These are phyloP conservation scores for Hyphodiscus sp. DNA, from an alignment of 2,329 filamentous ascomycete species.

Conservation along the genomic window DNA sequence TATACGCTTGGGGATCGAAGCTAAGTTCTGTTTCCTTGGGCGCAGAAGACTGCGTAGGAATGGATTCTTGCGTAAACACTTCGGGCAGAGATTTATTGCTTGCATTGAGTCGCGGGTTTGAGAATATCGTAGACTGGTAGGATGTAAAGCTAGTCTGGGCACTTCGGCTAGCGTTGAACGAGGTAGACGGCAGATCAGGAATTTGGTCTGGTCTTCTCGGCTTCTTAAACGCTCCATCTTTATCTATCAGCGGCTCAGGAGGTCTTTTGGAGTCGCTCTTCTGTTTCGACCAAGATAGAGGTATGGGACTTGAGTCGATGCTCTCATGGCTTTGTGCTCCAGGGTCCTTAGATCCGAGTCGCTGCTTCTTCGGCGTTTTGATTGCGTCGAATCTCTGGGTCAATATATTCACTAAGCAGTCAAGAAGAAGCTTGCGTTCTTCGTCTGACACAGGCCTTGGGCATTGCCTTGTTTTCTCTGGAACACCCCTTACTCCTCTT, in stretches of 20 bases:
- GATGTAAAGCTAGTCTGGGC: conserved; percentile 19
- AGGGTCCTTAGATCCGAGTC: neutral
- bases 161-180: neutral
- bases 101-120: neutral
- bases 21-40: neutral
- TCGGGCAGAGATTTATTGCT: neutral
- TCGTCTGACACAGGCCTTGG: neutral
- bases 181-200: neutral
- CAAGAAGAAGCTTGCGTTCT: conserved; percentile 2
- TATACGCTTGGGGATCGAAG: neutral
- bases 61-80: conserved; percentile 10
- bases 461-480: neutral
- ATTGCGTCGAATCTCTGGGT: neutral
- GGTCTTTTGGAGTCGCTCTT: neutral
- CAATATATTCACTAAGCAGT: neutral
- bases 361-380: neutral
- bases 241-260: neutral
- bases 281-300: neutral
- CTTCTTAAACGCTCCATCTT: neutral
- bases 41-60: neutral
- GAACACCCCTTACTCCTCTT: conserved; percentile 4
- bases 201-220: neutral
- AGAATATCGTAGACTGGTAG: conserved; percentile 12
- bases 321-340: neutral
- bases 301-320: conserved; percentile 3